A percentile compares a stretch with the other conserved stretches of the same genome.
Evolutionary conservation across 176 grass and related monocot genomes (phyloP).

Genomic region (Themeda triandra): DNA sequence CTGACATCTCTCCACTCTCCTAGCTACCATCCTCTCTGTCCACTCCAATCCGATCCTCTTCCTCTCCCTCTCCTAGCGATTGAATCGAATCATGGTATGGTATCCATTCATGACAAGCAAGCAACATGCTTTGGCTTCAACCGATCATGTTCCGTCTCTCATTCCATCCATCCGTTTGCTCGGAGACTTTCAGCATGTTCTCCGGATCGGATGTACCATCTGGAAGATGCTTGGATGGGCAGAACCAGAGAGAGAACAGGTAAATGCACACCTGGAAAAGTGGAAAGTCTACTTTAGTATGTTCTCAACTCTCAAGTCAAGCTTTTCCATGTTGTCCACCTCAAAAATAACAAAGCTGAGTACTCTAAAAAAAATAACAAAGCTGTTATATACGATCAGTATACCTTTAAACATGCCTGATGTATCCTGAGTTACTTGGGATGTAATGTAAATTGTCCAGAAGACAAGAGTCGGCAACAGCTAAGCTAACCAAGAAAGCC

Average conservation of each 20-base stretch:
- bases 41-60: too few species aligned
- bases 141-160: not conserved
- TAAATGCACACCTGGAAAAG: not conserved
- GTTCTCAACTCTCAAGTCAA: not conserved
- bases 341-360: not conserved
- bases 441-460: not conserved
- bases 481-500: not conserved
- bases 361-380: not conserved
- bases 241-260: not conserved
- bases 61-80: not conserved
- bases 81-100: constrained; percentile 19
- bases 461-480: not conserved
- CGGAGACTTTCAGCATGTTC: constrained; percentile 17
- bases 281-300: not conserved
- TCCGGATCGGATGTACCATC: not conserved
- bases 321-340: not conserved
- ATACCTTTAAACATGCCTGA: not conserved
- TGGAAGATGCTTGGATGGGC: not conserved
- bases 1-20: not conserved
- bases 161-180: constrained; percentile 7
- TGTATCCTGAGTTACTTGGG: not conserved
- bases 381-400: not conserved
- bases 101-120: constrained; percentile 7
- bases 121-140: not conserved
- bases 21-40: not conserved